Evolutionary conservation across 2,329 filamentous ascomycete species (phyloP), one percentile per base, ranked within the genome.

Genomic region (Pseudogymnoascus sp.): DNA sequence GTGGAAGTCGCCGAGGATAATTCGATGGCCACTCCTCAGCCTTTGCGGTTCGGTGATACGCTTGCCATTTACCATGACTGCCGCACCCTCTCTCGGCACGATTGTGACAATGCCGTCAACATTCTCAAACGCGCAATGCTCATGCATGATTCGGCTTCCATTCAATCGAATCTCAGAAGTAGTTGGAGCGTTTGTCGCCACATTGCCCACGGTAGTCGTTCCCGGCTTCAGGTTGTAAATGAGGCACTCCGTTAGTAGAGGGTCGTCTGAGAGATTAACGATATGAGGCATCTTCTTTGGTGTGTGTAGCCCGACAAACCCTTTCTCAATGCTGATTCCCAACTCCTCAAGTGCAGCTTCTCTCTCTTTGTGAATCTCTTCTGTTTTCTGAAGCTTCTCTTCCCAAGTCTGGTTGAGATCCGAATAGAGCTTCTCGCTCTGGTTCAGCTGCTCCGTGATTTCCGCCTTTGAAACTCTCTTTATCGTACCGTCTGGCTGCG

Each of bases 331-430:
- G 74, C 92, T 97, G 75, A 99, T 97, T 66, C 94, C 94, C 43
- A 99, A 82, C 73, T 99, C 94, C 76, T 99, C 94, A 50, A 99
- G 78, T 8, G 94, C 94, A 57, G 91, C 86, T 74, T 99, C 94
- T 67, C 94, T 86, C 75, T 99, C 94, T 72, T 96, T 97, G 78
- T 99, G 94, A 61, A 99, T 97, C 67, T 93, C 86, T 73, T 99
- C 94, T 0, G 94, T 99, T 76, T 95, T 97, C 65, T 85, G 82
- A 64, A 99, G 77, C 74, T 97, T 97, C 76, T 99, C 85, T 76
- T 99, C 94, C 94, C 94, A 99, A 0, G 94, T 99, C 76, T 99
- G 92, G 70, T 99, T 99, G 60, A 99, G 83, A 72, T 99, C 94
- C 58, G 89, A 87, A 70, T 97, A 89, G 18, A 99, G 82, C 75